Base-by-base conservation (phyloP, 441 rosid species). In the Iberis amara region DNA sequence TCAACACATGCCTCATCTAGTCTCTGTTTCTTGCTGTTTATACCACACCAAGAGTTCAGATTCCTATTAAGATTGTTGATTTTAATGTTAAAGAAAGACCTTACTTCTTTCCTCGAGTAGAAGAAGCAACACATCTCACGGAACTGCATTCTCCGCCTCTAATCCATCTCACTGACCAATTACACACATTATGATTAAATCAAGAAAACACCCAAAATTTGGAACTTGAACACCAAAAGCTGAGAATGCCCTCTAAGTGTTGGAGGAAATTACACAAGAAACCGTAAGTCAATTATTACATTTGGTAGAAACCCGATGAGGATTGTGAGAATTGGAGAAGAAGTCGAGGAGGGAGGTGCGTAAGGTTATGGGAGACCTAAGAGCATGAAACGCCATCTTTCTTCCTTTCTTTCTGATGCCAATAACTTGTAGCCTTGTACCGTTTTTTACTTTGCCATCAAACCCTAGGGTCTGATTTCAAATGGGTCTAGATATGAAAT, bases 1-100 rank as follows among this genome's bases (percentile, higher is more conserved):
- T 92, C 96, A 4, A 86, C 77, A 57, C 96, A 88, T 31, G 87
- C 65, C 72, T 92, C 98, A 52, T 92, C 96, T 33, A 92, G 85
- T 78, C 96, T 83, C 78, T 53, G 79, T 57, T 73, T 91, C 73
- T 94, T 86, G 73, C 48, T 68, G 64, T 53, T 26, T 37, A 28
- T 3, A 57, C 18, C 31, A 47, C 5, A 65, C 37, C 5, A 50
- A 61, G 27, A 45, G 43, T 13, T 50, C 15, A 32, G 31, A n/a
- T n/a, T 55, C 7, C 5, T 26, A 49, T 9, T 9, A 12, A 40
- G 23, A 39, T 51, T 57, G 3, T 46, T 21, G 15, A 6, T 35
- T n/a, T 10, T 1, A 18, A 12, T 15, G 2, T 18, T 13, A 35
- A 32, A 13, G n/a, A 14, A 58, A 48, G 57, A 42, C 8, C 76